Base-by-base conservation (phyloP, 805 yeast genomes). In the Yamadazyma philogaea region DNA sequence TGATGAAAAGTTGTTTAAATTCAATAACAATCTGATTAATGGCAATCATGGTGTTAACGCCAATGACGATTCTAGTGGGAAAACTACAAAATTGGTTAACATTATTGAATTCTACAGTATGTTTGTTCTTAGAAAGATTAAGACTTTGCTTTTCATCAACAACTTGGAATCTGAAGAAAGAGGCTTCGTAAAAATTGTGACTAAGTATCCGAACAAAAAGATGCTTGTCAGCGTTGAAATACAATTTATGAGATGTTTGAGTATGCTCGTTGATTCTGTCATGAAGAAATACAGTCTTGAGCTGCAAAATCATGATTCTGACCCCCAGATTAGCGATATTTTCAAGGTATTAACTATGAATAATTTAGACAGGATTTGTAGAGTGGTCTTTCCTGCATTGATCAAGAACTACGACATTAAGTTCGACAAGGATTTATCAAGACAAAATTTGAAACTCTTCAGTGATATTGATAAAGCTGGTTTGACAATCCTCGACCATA, bases 261-360 rank as follows among this genome's bases (percentile, higher is more conserved):
- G 65, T 36, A 64, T 68, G 8, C 50, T 68, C 8, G 55, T 68
- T 32, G 74, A 70, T 38, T 67, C 74, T 1, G 56, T 66, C 14
- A 64, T 70, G 64, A 70, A 70, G 46, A 60, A 54, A 43, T 70
- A 65, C 45, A 59, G 56, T 11, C 49, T 60, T 15, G 68, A 64
- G 44, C 54, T 37, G 30, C 33, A 46, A 20, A 43, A 43, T 20
- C 21, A 36, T 3, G 32, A 43, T 2, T 35, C 42, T 7, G 45
- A 47, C 10, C 37, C 47, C 22, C 54, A 55, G 26, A 46, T 54
- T 14, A 53, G 54, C 21, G 63, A 64, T 19, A 53, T 59, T 7
- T 70, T 55, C 55, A 70, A 70, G 46, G 59, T 70, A 1, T 54
- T 70, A 39, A 66, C 74, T 4, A 70, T 70, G 73, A 70, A 70